Base-by-base conservation (phyloP, 2,329 filamentous ascomycete species). In the Neofusicoccum umdonicola region DNA sequence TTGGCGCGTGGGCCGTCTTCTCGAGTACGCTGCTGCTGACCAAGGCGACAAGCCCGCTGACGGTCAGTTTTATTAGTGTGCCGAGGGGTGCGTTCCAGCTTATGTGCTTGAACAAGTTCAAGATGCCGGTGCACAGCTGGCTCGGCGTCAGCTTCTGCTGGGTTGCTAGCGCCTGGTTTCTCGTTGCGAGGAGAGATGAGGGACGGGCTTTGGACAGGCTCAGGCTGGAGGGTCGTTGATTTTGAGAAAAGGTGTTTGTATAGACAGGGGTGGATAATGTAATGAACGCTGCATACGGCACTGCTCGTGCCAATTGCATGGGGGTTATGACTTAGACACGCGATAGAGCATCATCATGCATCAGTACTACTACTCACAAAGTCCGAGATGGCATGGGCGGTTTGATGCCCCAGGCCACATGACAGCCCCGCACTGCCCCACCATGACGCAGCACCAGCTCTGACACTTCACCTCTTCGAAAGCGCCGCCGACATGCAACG, bases 61-160 rank as follows among this genome's bases (percentile, higher is more conserved):
- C 81, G 0, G 79, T 81, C 1, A 81, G 79, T 1, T 84, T 84
- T 64, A 71, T 84, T n/a, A 77, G 78, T 15, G 74, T 84, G 5
- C 82, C 83, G 0, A 72, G 81, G 63, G 78, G 78, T 17, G 82
- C 82, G 0, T 81, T 84, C 34, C 78, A 84, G 62, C 70, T 84
- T 0, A 78, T 80, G 1, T 74, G 84, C 15, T 73, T 85, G 68
- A 78, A 78, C 39, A 71, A 79, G 15, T 81, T 81, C 64, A 81
- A 79, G 66, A 77, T 84, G 75, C 81, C 82, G 0, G 77, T 78
- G 11, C 82, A 82, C 71, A 80, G 78, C 52, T 85, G 83, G 83
- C 77, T 84, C 5, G 83, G 83, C 1, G 78, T 84, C 9, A 71
- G 75, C 5, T 76, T 85, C 66, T 84, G 82, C 64, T 83, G 81